phyloP scores from a whole-genome alignment of 371 early-diverging fungal species.

The Dinochytrium kinnereticum region DNA sequence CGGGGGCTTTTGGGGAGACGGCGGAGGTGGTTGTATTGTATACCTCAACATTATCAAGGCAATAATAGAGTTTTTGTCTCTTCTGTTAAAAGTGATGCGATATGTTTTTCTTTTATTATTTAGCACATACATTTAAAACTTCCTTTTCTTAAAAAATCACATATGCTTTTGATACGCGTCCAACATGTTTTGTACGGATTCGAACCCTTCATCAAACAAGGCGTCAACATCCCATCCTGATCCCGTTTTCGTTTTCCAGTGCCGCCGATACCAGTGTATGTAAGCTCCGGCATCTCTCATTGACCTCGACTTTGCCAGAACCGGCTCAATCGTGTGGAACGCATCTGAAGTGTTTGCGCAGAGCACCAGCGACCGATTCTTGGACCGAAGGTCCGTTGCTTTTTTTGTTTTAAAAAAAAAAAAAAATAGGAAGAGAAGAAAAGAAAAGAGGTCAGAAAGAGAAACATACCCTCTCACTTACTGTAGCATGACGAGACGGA shows the following conservation, averaged over 20 bases:
- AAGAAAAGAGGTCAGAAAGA: neutral
- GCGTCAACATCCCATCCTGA: conserved; percentile 22
- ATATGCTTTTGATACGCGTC: neutral
- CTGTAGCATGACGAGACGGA: neutral
- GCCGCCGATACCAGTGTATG: conserved; percentile 48
- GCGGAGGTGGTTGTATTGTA: neutral
- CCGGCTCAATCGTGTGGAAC: conserved; percentile 13
- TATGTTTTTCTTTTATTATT: no score
- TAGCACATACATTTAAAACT: no score
- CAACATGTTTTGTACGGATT: conserved; percentile 8
- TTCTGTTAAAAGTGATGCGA: no score
- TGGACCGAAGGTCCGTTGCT: conserved; percentile 36
- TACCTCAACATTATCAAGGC: neutral
- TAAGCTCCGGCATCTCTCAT: conserved; percentile 40
- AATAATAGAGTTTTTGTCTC: no score
- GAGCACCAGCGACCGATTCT: conserved; percentile 30
- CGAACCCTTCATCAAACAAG: conserved; percentile 18
- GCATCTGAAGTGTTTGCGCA: conserved; percentile 35
- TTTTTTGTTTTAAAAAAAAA: neutral
- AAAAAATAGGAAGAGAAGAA: neutral
- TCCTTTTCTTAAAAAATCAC: no score
- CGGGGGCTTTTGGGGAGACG: neutral
- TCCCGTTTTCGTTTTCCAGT: conserved; percentile 20
- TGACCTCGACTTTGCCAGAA: conserved; percentile 11
- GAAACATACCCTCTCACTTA: neutral